Base-by-base conservation (phyloP, 2,329 filamentous ascomycete species). In the Beauveria scarabaeidicola region DNA sequence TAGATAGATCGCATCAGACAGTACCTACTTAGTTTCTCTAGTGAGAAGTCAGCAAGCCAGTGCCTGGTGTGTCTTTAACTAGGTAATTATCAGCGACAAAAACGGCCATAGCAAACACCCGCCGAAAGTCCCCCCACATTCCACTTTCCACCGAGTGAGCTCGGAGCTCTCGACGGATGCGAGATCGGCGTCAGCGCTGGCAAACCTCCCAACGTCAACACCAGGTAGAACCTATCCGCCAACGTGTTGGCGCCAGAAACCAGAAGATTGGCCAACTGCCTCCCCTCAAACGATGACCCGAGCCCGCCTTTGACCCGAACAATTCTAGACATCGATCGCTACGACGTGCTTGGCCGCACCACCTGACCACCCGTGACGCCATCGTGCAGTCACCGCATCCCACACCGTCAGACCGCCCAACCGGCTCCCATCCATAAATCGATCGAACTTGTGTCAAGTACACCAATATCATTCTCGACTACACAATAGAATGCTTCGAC, bases 141-240 rank as follows among this genome's bases (percentile, higher is more conserved):
- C 32, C 47, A 58, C 55, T 44, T 51, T 58, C 38, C 55, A 58
- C 54, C 46, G 54, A 58, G 38, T 58, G 38, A 52, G 56, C 56
- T 58, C 56, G 25, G 56, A 58, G 56, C 56, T 58, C 56, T 52
- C 8, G 27, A 58, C 56, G 47, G 38, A 44, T 52, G 56, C 47
- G 56, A 52, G 47, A 52, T 58, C 47, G 56, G 56, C 47, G 47
- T 9, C 47, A 21, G 23, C 29, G 2, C 19, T 23, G 6, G 32
- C 21, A 21, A 41, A 50, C 44, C 23, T 50, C 8, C 36, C 54
- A 40, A 36, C 36, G 10, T 32, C 46, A 58, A 29, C n/a, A 23
- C 11, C 17, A 27, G 5, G 21, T 19, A 19, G 21, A 50, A n/a
- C n/a, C 19, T 11, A 21, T 32, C 19, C 36, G 21, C 15, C 21